Conservation (phyloP, 2,329 filamentous ascomycete species). For the Diaporthe ilicicola region DNA sequence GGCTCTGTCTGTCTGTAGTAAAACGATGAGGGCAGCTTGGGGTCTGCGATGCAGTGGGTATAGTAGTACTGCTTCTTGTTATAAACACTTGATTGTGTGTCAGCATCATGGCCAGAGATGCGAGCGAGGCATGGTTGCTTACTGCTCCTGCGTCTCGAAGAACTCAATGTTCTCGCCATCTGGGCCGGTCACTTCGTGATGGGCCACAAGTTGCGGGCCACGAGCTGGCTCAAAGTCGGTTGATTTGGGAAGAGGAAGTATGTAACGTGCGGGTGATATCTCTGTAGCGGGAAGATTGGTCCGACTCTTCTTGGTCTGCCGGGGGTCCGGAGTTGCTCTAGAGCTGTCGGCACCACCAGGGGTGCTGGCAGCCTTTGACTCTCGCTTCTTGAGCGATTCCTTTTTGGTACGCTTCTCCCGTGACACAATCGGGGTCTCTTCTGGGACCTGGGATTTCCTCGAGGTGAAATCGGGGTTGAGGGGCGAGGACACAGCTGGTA, state of each 20-base stretch:
- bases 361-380: constrained; percentile 61
- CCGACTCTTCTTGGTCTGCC: constrained; percentile 48
- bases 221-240: constrained; percentile 69
- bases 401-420: constrained; percentile 69
- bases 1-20: constrained; percentile 92
- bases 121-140: constrained; percentile 41
- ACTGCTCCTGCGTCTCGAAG: constrained; percentile 72
- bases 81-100: constrained; percentile 54
- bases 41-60: constrained; percentile 89
- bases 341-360: constrained; percentile 54
- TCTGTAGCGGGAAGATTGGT: constrained; percentile 48
- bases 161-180: constrained; percentile 64
- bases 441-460: constrained; percentile 42
- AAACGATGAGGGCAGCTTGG: constrained; percentile 83
- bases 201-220: constrained; percentile 63
- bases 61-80: constrained; percentile 85
- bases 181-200: constrained; percentile 60
- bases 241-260: constrained; percentile 69
- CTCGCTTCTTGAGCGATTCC: constrained; percentile 73
- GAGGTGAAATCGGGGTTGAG: constrained; percentile 71
- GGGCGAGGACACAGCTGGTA: constrained; percentile 76
- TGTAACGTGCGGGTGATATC: constrained; percentile 66
- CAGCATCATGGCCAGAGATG: constrained; percentile 14
- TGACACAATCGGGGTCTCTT: constrained; percentile 47
- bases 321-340: constrained; percentile 66